A percentile compares a stretch with the other conserved stretches of the same genome.
Conservation (phyloP, 352 stramenopile species). For the Thalassiosira ordinaria region DNA sequence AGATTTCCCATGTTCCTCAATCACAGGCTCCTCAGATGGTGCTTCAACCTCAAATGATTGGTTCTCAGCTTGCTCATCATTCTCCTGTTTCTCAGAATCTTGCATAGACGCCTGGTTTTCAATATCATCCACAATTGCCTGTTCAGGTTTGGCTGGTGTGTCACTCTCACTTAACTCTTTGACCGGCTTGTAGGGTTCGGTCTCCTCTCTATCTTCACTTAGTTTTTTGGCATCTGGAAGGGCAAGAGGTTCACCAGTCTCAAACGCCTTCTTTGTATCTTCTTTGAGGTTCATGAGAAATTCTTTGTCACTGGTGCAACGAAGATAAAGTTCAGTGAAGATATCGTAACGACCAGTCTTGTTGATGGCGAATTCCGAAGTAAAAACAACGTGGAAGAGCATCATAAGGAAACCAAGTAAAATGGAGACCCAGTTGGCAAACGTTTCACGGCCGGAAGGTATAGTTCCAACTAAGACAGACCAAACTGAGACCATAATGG, state of each 20-base stretch:
- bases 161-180: not conserved
- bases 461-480: slow-evolving; percentile 77
- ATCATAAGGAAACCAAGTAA: slow-evolving; percentile 62
- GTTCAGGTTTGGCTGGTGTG: not conserved
- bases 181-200: not conserved
- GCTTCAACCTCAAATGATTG: not conserved
- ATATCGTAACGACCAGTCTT: slow-evolving; percentile 63
- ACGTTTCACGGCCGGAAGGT: slow-evolving; percentile 61
- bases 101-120: not conserved
- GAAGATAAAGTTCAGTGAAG: slow-evolving; percentile 63
- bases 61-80: not conserved
- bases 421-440: slow-evolving; percentile 59
- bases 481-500: slow-evolving; percentile 53
- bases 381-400: slow-evolving; percentile 52
- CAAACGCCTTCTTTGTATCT: slow-evolving; percentile 33
- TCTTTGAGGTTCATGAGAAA: slow-evolving; percentile 44
- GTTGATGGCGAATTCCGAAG: slow-evolving; percentile 57
- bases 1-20: slow-evolving; percentile 2
- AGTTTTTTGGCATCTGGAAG: slow-evolving; percentile 1
- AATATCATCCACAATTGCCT: too few relatives aligned
- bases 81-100: not conserved
- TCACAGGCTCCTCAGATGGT: not conserved
- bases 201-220: not conserved
- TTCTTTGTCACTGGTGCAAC: slow-evolving; percentile 32
- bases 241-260: slow-evolving; percentile 39